These are phyloP conservation scores for Flaveria trinervia DNA, from an alignment of 129 eudicot genomes.

Conservation along the genomic window DNA sequence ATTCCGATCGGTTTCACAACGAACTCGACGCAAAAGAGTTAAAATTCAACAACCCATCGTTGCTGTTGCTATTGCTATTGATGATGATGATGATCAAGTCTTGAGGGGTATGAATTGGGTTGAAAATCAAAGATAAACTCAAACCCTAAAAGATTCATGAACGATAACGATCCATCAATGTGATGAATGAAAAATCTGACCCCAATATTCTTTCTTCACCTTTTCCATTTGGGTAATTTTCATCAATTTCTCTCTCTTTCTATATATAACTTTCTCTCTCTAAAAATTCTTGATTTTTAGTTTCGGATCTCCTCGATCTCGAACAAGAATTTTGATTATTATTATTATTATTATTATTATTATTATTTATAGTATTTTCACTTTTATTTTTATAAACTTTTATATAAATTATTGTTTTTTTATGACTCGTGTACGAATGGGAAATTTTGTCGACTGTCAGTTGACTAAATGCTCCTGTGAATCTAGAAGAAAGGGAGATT, in stretches of 20 bases:
- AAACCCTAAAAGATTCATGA: constrained; percentile 29
- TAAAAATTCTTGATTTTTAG: constrained; percentile 30
- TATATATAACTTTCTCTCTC: constrained; percentile 34
- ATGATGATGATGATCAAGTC: constrained; percentile 19
- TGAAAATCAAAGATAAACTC: not conserved
- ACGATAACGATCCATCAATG: constrained; percentile 25
- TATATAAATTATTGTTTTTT: constrained; percentile 19
- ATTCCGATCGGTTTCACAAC: constrained; percentile 22
- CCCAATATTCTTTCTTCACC: constrained; percentile 38
- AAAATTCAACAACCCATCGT: not conserved
- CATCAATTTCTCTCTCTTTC: constrained; percentile 22
- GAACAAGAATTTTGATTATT: constrained; percentile 31
- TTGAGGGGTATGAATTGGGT: constrained; percentile 5
- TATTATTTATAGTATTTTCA: not conserved
- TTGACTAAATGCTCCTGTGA: constrained; percentile 38
- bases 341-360: not conserved
- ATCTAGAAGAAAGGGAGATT: constrained; percentile 1
- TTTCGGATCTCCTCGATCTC: constrained; percentile 49
- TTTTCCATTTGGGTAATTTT: constrained; percentile 43
- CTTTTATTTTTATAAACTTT: not conserved
- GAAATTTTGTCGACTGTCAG: constrained; percentile 30
- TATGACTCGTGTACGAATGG: constrained; percentile 53
- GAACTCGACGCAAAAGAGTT: not conserved
- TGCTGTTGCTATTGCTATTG: constrained; percentile 5
- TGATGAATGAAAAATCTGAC: constrained; percentile 31